Conservation (phyloP, 2,329 filamentous ascomycete species). For the Myrmaecium sp. region DNA sequence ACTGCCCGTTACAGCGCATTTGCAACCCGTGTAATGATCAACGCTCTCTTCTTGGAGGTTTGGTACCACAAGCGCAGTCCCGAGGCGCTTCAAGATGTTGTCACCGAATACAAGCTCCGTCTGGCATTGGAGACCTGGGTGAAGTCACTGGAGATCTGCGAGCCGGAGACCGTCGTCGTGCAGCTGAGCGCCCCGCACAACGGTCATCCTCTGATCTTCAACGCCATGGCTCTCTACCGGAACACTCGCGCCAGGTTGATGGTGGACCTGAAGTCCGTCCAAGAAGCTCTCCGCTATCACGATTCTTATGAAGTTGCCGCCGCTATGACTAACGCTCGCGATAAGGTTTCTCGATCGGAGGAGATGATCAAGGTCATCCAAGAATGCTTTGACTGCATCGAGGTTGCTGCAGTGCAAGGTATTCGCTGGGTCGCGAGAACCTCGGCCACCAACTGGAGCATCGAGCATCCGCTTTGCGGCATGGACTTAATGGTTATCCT, state of each 20-base stretch:
- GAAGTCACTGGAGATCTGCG: constrained; percentile 82
- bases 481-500: constrained; percentile 97
- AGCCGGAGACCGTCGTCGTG: constrained; percentile 75
- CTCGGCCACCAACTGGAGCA: constrained; percentile 96
- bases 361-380: constrained; percentile 99
- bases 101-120: constrained; percentile 94
- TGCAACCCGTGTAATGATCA: constrained; percentile 95
- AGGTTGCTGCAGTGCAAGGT: constrained; percentile 84
- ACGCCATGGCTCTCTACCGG: constrained; percentile 91
- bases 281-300: constrained; percentile 92
- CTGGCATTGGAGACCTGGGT: constrained; percentile 98
- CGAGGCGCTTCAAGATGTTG: constrained; percentile 92
- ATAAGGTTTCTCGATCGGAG: constrained; percentile 83
- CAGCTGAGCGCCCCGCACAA: constrained; percentile 89
- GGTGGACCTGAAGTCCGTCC: constrained; percentile 87
- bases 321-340: constrained; percentile 86
- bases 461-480: constrained; percentile 91
- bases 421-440: constrained; percentile 97
- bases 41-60: constrained; percentile 90
- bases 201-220: constrained; percentile 92
- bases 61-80: constrained; percentile 99
- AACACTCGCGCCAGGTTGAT: constrained; percentile 85
- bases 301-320: constrained; percentile 93
- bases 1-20: constrained; percentile 86
- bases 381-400: constrained; percentile 93